phyloP scores from a whole-genome alignment of 106 monocot genomes.

The Acanthochlamys bracteata region DNA sequence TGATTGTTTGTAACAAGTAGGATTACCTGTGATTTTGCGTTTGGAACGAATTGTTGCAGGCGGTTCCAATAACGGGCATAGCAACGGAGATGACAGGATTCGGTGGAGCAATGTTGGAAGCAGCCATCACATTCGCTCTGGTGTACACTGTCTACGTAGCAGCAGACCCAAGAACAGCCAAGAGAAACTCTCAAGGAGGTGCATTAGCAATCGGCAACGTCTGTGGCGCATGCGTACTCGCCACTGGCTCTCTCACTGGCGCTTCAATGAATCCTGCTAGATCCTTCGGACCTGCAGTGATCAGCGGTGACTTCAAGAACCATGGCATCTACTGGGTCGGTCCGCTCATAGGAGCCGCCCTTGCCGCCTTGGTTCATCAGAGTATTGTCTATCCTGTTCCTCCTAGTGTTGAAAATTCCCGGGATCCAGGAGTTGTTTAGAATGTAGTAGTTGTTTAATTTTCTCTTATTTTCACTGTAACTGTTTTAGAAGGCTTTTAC shows the following conservation, averaged over 20 bases:
- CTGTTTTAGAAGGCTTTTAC: too few relatives aligned
- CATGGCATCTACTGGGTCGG: conserved; percentile 72
- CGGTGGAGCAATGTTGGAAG: conserved; percentile 48
- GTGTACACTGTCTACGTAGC: conserved; percentile 59
- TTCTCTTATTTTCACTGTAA: neutral
- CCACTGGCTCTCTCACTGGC: conserved; percentile 60
- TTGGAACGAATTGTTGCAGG: conserved; percentile 16
- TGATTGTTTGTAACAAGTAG: too few relatives aligned
- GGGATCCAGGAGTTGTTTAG: neutral
- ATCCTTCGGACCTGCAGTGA: conserved; percentile 58
- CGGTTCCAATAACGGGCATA: conserved; percentile 64
- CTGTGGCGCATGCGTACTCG: conserved; percentile 36
- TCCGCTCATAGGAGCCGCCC: conserved; percentile 42
- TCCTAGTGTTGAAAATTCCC: neutral
- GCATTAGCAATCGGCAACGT: conserved; percentile 36
- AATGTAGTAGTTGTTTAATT: neutral
- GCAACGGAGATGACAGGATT: conserved; percentile 82
- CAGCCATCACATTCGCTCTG: conserved; percentile 39
- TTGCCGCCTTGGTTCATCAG: conserved; percentile 52
- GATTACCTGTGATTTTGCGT: too few relatives aligned
- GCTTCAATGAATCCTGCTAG: conserved; percentile 76
- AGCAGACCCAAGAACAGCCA: conserved; percentile 17
- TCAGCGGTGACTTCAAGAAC: conserved; percentile 59
- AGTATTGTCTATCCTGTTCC: conserved; percentile 30
- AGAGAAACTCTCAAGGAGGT: neutral